Base-by-base conservation (phyloP, 2,329 filamentous ascomycete species). In the Neopestalotiopsis rosae region DNA sequence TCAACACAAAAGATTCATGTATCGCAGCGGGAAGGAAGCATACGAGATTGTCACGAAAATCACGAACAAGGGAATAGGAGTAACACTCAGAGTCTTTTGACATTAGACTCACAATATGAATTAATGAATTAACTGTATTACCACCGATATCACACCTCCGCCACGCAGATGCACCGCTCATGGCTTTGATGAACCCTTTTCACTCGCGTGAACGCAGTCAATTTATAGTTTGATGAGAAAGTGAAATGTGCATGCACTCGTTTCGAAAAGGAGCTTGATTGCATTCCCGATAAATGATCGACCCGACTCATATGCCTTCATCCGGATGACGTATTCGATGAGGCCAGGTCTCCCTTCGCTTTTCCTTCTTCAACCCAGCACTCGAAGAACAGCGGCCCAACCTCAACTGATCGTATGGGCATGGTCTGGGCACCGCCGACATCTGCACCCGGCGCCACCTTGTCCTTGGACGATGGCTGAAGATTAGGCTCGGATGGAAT, bases 301-400 rank as follows among this genome's bases (percentile, higher is more conserved):
- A 28, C 24, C 24, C 24, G 24, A 28, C 24, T 28, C 24, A 28
- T 28, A 28, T 28, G 24, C 24, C 61, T 28, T 49, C 62, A 65
- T 10, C 7, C 40, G 10, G 65, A 67, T 28, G 65, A 67, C 13
- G 38, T 24, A n/a, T n/a, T 61, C 42, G 65, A 61, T 14, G 32
- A 17, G 20, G 52, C 7, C 58, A 74, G 67, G 28, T 69, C 4
- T 28, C 20, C 38, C 83, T 87, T 75, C 75, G 84, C 58, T 76
- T 86, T 74, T 81, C 87, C 72, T 84, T 91, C 80, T 79, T 93
- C 82, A 72, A 92, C 78, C 89, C 91, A 84, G 82, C 91, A 85
- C 83, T 92, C 90, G 77, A 91, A 84, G 80, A 91, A 84, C 67
- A 93, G 74, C 71, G 90, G 83, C 61, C 90, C 84, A 65, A 90